phyloP scores from a whole-genome alignment of 768 basidiomycete genomes.

The Lactarius tabidus region DNA sequence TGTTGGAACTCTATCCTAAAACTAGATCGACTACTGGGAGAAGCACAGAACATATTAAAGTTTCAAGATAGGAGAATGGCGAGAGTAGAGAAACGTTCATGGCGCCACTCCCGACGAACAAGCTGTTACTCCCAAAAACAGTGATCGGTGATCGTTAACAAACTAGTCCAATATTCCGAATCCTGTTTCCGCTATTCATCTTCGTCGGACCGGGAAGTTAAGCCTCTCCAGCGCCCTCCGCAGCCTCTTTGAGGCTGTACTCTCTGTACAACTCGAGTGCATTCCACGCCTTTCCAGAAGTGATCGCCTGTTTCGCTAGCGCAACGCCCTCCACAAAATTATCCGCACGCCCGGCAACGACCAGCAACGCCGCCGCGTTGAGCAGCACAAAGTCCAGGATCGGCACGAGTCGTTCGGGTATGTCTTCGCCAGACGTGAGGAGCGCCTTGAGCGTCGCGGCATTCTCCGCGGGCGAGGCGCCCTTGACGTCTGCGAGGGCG shows the following conservation, averaged over 20 bases:
- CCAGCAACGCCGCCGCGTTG: conserved; percentile 85
- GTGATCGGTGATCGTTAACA: too few relatives aligned
- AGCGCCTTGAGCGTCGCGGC: conserved; percentile 65
- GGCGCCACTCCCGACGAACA: too few relatives aligned
- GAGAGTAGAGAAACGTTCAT: too few relatives aligned
- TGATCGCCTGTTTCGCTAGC: conserved; percentile 58
- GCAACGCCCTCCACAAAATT: conserved; percentile 68
- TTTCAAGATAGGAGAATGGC: too few relatives aligned
- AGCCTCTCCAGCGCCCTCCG: neutral
- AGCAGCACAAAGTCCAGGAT: conserved; percentile 84
- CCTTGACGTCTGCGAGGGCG: conserved; percentile 63
- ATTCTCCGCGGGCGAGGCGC: conserved; percentile 77
- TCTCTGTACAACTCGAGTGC: conserved; percentile 22
- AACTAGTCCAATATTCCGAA: too few relatives aligned
- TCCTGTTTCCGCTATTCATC: too few relatives aligned
- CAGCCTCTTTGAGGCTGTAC: conserved; percentile 4
- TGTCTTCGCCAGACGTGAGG: conserved; percentile 51
- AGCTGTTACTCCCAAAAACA: too few relatives aligned
- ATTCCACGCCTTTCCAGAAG: conserved; percentile 47
- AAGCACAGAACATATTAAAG: too few relatives aligned
- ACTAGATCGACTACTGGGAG: too few relatives aligned
- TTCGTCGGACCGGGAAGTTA: neutral
- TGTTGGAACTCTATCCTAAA: too few relatives aligned
- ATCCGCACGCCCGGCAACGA: conserved; percentile 72
- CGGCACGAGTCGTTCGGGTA: conserved; percentile 55